Evolutionary conservation across 352 stramenopile genomes (phyloP).

Genomic region (Phytophthora fragariae): DNA sequence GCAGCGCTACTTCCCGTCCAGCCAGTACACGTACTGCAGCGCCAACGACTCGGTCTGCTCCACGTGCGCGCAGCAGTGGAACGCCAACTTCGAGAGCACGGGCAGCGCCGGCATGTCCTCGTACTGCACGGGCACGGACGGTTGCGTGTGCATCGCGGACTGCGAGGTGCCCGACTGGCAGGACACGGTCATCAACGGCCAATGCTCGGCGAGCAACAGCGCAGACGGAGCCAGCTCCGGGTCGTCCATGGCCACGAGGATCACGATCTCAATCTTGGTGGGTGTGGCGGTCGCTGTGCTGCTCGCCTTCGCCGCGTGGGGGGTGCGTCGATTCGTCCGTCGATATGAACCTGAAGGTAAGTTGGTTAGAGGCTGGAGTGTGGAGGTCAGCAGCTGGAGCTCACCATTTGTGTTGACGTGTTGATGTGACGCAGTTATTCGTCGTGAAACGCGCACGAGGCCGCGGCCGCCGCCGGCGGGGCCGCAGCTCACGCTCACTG

Average conservation of each 20-base stretch:
- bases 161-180: constrained; percentile 46
- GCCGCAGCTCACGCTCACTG: constrained; percentile 50
- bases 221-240: not conserved
- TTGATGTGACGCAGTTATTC: constrained; percentile 19
- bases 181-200: constrained; percentile 33
- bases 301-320: constrained; percentile 37
- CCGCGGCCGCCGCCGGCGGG: constrained; percentile 32
- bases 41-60: constrained; percentile 45
- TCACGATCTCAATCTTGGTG: constrained; percentile 40
- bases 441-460: constrained; percentile 13
- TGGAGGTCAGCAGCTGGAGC: not conserved
- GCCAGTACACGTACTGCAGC: constrained; percentile 53
- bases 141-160: constrained; percentile 52
- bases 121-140: constrained; percentile 43
- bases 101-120: constrained; percentile 29
- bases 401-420: constrained; percentile 1
- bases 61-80: constrained; percentile 42
- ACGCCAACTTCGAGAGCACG: constrained; percentile 34
- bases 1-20: constrained; percentile 52
- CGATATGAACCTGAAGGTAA: constrained; percentile 16
- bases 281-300: constrained; percentile 32
- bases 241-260: constrained; percentile 32
- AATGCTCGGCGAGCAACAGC: constrained; percentile 28
- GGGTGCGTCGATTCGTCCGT: constrained; percentile 24
- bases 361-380: not conserved